A percentile compares a stretch with the other conserved stretches of the same genome.
These are phyloP conservation scores for Aspergillus thermomutatus DNA, from an alignment of 2,329 filamentous ascomycete species.

Conservation along the genomic window DNA sequence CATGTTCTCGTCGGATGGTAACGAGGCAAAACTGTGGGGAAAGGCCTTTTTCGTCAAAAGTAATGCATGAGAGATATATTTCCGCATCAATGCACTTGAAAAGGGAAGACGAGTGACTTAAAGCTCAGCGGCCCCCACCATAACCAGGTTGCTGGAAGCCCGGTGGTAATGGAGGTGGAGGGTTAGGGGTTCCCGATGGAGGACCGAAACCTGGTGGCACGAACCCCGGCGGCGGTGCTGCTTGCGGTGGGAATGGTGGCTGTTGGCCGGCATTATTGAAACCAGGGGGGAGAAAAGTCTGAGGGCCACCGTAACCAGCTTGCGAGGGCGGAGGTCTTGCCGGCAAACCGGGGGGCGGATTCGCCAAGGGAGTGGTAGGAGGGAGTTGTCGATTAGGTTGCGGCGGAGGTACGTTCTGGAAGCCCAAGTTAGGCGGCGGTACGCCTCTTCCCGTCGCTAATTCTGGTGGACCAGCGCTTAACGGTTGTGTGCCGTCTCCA, in stretches of 20 bases:
- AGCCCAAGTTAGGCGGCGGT: constrained; percentile 38
- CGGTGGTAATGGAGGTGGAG: constrained; percentile 37
- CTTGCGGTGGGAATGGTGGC: constrained; percentile 31
- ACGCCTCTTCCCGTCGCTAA: constrained; percentile 40
- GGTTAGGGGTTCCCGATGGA: constrained; percentile 24
- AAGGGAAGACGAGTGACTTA: background rate
- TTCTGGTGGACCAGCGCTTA: constrained; percentile 31
- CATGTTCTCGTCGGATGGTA: constrained; percentile 11
- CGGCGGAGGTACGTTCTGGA: constrained; percentile 42
- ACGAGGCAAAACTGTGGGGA: background rate
- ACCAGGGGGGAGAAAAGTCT: constrained; percentile 39
- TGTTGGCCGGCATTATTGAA: constrained; percentile 34
- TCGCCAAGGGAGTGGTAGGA: constrained; percentile 49
- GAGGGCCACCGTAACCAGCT: constrained; percentile 63
- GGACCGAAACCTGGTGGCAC: constrained; percentile 48
- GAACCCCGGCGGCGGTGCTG: constrained; percentile 50
- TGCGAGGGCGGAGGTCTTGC: constrained; percentile 68
- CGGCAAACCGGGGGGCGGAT: constrained; percentile 55
- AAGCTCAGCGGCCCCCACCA: constrained; percentile 33
- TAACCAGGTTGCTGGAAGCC: constrained; percentile 43
- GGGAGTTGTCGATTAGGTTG: constrained; percentile 53
- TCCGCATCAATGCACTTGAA: background rate
- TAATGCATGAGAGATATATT: background rate
- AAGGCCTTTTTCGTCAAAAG: background rate
- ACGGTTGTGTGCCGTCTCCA: constrained; percentile 35